Conservation (phyloP, 805 yeast species). For the Candida fluviatilis region DNA sequence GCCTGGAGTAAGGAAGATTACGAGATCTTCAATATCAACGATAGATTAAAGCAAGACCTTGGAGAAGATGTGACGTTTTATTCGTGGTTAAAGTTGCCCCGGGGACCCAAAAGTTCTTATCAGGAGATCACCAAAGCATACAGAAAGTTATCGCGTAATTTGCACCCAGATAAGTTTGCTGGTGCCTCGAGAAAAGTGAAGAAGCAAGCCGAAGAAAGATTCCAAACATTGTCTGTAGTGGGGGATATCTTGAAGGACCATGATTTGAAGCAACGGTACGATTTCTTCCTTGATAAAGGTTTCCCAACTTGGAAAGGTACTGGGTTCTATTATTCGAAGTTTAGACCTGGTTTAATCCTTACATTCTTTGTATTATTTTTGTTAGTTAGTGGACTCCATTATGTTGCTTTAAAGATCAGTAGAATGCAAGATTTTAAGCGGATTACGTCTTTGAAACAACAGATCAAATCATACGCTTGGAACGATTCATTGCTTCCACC, state of each 20-base stretch:
- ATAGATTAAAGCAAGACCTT: conserved; percentile 57
- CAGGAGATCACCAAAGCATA: conserved; percentile 63
- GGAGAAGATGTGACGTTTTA: conserved; percentile 64
- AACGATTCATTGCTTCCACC: conserved; percentile 47
- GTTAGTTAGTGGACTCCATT: conserved; percentile 56
- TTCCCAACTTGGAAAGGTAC: conserved; percentile 80
- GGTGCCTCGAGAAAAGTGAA: conserved; percentile 23
- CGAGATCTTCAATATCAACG: conserved; percentile 73
- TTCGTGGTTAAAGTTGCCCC: conserved; percentile 53
- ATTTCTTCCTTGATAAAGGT: conserved; percentile 76
- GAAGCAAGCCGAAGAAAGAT: conserved; percentile 61
- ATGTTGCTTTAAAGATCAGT: conserved; percentile 48
- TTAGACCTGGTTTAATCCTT: conserved; percentile 59
- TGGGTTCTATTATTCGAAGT: conserved; percentile 61
- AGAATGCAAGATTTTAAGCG: conserved; percentile 55
- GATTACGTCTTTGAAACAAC: conserved; percentile 46
- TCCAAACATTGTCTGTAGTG: conserved; percentile 72
- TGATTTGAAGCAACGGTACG: conserved; percentile 65
- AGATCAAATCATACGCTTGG: conserved; percentile 54
- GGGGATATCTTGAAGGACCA: conserved; percentile 64
- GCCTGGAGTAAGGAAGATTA: conserved; percentile 68
- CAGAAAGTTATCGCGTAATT: conserved; percentile 61
- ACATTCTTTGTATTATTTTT: conserved; percentile 49
- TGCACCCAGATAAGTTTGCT: conserved; percentile 80
- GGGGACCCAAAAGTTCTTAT: conserved; percentile 42